Conservation (phyloP, 257 asterid species). For the Przewalskia tangutica region DNA sequence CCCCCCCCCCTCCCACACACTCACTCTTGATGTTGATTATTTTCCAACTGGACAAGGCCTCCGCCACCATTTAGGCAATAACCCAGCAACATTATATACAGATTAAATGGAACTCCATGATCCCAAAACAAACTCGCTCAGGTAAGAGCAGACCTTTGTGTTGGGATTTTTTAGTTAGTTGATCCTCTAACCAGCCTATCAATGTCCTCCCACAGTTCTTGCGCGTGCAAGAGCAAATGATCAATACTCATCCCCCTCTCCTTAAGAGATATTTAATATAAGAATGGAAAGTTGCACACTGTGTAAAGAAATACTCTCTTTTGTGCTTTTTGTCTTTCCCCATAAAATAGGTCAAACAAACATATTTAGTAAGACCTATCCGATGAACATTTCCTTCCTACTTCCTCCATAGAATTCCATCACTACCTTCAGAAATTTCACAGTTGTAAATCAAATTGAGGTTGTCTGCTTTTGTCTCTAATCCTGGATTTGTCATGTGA, state of each 20-base stretch:
- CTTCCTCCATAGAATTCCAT: not conserved
- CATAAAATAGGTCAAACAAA: not conserved
- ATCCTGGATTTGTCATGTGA: not conserved
- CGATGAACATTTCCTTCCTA: not conserved
- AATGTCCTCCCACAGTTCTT: not conserved
- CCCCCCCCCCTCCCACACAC: not conserved
- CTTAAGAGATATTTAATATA: too few relatives aligned
- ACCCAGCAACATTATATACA: not conserved
- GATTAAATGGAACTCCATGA: not conserved
- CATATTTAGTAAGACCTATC: not conserved
- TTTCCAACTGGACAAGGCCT: not conserved
- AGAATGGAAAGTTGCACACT: not conserved
- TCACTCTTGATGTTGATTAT: not conserved
- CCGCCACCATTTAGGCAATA: not conserved
- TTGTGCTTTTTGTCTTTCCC: not conserved
- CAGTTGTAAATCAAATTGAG: not conserved
- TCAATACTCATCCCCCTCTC: not conserved
- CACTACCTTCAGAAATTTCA: not conserved
- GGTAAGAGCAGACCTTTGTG: not conserved
- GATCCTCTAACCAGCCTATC: not conserved
- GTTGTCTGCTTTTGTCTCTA: not conserved
- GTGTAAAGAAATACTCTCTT: not conserved
- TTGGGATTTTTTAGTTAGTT: not conserved
- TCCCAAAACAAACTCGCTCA: not conserved
- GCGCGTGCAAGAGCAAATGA: not conserved